These are phyloP conservation scores for Trichodelitschia bisporula DNA, from an alignment of 495 filamentous ascomycete species.

Conservation along the genomic window DNA sequence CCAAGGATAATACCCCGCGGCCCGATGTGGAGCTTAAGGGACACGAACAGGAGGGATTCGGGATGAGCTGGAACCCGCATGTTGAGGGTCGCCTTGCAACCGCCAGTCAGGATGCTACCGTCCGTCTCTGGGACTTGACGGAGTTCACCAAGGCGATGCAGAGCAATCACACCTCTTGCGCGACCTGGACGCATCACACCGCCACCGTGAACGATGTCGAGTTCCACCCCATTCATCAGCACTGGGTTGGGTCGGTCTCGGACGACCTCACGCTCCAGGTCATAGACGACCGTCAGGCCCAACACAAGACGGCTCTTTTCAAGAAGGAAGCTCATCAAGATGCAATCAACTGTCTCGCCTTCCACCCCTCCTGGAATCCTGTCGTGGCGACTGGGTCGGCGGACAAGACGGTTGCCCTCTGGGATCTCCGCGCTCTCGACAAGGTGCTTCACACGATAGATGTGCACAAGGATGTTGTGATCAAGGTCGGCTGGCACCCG, in stretches of 20 bases:
- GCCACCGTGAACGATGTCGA: constrained; percentile 93
- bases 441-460: constrained; percentile 66
- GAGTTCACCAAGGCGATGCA: constrained; percentile 10
- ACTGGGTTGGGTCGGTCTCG: constrained; percentile 76
- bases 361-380: constrained; percentile 71
- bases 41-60: constrained; percentile 83
- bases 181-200: constrained; percentile 66
- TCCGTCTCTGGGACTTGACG: constrained; percentile 54
- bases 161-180: constrained; percentile 49
- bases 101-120: constrained; percentile 74
- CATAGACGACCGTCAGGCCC: constrained; percentile 47
- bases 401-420: constrained; percentile 83
- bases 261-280: constrained; percentile 89
- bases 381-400: constrained; percentile 79
- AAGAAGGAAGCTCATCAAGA: constrained; percentile 45
- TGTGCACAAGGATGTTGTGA: constrained; percentile 69
- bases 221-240: constrained; percentile 60
- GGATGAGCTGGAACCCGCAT: constrained; percentile 78
- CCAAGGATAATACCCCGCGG: constrained; percentile 44
- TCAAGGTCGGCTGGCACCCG: constrained; percentile 83
- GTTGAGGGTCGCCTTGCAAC: constrained; percentile 60
- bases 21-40: constrained; percentile 70
- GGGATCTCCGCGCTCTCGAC: constrained; percentile 79
- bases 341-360: constrained; percentile 82
- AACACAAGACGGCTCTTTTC: constrained; percentile 36